phyloP scores from a whole-genome alignment of 768 basidiomycete species.

The Calocybe indica region DNA sequence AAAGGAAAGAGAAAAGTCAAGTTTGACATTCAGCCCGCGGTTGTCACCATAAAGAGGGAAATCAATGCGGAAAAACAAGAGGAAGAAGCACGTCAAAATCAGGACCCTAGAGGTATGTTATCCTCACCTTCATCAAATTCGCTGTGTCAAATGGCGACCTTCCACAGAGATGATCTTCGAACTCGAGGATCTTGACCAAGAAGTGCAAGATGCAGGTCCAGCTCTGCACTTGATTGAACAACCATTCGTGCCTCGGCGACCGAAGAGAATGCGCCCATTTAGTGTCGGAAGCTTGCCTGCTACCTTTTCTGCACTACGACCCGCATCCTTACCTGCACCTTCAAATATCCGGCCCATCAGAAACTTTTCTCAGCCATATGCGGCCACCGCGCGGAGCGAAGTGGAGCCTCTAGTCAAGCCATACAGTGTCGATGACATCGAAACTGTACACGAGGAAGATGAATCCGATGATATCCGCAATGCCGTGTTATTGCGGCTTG shows the following conservation, averaged over 20 bases:
- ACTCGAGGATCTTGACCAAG: conserved; percentile 61
- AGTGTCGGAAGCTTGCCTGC: conserved; percentile 39
- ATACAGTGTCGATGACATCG: background rate
- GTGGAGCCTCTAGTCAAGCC: too few species aligned
- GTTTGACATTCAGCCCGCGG: conserved; percentile 61
- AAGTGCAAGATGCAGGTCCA: conserved; percentile 19
- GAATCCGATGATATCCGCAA: conserved; percentile 24
- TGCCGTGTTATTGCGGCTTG: conserved; percentile 49
- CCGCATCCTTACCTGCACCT: conserved; percentile 62
- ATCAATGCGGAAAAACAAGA: conserved; percentile 24
- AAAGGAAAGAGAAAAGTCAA: conserved; percentile 67
- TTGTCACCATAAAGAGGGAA: conserved; percentile 39
- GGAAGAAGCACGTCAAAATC: conserved; percentile 18
- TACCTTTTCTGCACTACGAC: conserved; percentile 57
- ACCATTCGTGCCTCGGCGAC: conserved; percentile 24
- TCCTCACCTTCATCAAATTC: conserved; percentile 1
- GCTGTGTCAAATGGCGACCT: background rate
- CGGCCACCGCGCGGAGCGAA: conserved; percentile 19
- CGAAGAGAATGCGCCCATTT: conserved; percentile 23
- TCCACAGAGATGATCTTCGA: conserved; percentile 61
- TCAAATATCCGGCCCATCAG: conserved; percentile 48
- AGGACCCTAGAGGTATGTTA: conserved; percentile 41
- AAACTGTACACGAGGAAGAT: conserved; percentile 3
- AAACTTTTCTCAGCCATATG: conserved; percentile 31
- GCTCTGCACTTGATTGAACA: conserved; percentile 33